A percentile compares a stretch with the other conserved stretches of the same genome.
Evolutionary conservation across 768 basidiomycete species (phyloP).

Genomic region (Lentinula guzmanii): DNA sequence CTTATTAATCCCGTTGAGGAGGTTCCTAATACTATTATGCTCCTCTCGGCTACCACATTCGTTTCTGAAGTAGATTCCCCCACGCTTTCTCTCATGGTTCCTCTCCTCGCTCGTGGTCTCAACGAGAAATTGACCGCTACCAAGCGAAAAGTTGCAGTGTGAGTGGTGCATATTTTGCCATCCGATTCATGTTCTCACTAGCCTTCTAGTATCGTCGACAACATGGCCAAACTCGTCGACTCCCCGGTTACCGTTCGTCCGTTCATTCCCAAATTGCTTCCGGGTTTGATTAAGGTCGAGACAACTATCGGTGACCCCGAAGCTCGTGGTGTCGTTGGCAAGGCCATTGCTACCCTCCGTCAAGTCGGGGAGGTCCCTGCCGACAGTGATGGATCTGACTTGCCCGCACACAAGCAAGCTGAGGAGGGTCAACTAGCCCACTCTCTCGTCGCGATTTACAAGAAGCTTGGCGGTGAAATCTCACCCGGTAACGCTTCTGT

Average conservation of each 20-base stretch:
- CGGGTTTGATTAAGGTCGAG: conserved; percentile 94
- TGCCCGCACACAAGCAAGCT: conserved; percentile 76
- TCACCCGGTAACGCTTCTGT: conserved; percentile 51
- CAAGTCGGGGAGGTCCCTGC: conserved; percentile 89
- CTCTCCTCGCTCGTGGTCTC: conserved; percentile 90
- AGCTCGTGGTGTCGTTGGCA: conserved; percentile 86
- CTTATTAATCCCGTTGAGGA: conserved; percentile 99
- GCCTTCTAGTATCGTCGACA: conserved; percentile 76
- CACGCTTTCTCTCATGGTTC: conserved; percentile 97
- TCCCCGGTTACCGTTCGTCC: conserved; percentile 92
- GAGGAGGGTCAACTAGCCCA: conserved; percentile 64
- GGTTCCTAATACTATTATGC: conserved; percentile 89
- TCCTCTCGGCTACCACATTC: conserved; percentile 98
- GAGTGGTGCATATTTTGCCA: conserved; percentile 6
- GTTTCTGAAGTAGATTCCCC: conserved; percentile 98
- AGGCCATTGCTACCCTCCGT: conserved; percentile 93
- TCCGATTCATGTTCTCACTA: conserved; percentile 1
- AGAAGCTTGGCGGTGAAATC: conserved; percentile 67
- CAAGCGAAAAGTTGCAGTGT: conserved; percentile 98
- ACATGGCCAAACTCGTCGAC: conserved; percentile 98
- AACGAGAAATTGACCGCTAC: conserved; percentile 91
- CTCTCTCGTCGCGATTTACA: conserved; percentile 73
- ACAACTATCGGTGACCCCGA: conserved; percentile 95
- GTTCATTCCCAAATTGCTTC: conserved; percentile 93
- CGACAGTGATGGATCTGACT: conserved; percentile 80